Percentiles rank a stretch among this genome's conserved stretches.
These are phyloP conservation scores for Xylariales sp. DNA, from an alignment of 2,329 filamentous ascomycete species.

Conservation along the genomic window DNA sequence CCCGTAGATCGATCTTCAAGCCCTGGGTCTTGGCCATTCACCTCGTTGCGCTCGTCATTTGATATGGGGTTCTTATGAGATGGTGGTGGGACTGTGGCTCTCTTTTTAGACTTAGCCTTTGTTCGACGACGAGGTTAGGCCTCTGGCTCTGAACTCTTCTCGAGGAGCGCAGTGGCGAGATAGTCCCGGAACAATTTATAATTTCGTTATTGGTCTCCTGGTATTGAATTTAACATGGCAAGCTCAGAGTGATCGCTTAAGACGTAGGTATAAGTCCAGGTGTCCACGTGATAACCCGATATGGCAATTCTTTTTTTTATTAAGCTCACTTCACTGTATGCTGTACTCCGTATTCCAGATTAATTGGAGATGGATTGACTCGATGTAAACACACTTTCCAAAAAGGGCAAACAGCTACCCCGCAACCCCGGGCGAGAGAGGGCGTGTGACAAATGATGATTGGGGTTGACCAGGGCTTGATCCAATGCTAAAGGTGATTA, in stretches of 20 bases:
- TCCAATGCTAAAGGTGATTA: too few relatives aligned
- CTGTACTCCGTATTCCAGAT: too few relatives aligned
- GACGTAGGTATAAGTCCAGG: not conserved
- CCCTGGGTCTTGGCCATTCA: not conserved
- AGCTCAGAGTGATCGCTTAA: not conserved
- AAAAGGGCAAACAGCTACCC: conserved; percentile 43
- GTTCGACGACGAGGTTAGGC: conserved; percentile 59
- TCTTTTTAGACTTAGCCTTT: conserved; percentile 53
- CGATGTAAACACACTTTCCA: conserved; percentile 16
- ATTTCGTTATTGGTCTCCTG: conserved; percentile 56
- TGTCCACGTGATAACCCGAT: not conserved
- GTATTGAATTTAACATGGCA: conserved; percentile 37
- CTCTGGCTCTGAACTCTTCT: conserved; percentile 61
- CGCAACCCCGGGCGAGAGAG: conserved; percentile 29
- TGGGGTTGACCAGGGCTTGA: too few relatives aligned
- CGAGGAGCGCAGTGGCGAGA: conserved; percentile 75
- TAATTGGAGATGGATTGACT: not conserved
- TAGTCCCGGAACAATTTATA: conserved; percentile 79
- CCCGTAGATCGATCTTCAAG: not conserved
- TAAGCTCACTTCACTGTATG: not conserved
- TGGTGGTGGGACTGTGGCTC: conserved; percentile 27
- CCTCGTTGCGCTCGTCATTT: not conserved
- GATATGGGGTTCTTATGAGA: not conserved
- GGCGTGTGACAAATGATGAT: not conserved
- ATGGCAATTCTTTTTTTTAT: not conserved